Percentiles rank a stretch among this genome's conserved stretches.
Evolutionary conservation across 2,329 filamentous ascomycete species (phyloP).

Genomic region (Chaetoscypha palmicola): DNA sequence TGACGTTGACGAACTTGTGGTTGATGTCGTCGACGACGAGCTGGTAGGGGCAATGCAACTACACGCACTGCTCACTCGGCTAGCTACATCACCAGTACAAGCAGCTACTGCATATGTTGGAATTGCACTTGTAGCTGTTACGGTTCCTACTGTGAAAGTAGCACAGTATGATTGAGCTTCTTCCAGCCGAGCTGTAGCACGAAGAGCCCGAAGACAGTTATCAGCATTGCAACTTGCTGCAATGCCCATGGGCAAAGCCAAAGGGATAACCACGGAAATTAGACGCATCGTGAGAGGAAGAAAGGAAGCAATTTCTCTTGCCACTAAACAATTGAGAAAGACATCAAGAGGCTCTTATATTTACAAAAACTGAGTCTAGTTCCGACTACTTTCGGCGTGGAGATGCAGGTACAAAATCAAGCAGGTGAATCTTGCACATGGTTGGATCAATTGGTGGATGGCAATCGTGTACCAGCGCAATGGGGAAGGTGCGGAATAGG

Average conservation of each 20-base stretch:
- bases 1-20: background rate
- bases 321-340: background rate
- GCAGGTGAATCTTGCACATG: background rate
- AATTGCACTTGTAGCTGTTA: constrained; percentile 6
- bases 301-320: background rate
- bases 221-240: constrained; percentile 12
- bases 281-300: background rate
- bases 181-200: constrained; percentile 7
- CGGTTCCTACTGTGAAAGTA: constrained; percentile 9
- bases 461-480: background rate
- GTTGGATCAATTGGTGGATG: background rate
- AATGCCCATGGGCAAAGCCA: constrained; percentile 42
- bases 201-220: constrained; percentile 14
- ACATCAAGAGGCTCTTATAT: background rate
- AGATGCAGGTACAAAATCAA: background rate
- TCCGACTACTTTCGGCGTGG: background rate
- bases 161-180: constrained; percentile 13
- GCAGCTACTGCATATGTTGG: constrained; percentile 9
- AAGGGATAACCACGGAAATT: background rate
- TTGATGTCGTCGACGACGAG: background rate
- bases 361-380: too few species aligned
- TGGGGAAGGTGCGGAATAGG: background rate
- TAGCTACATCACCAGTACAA: constrained; percentile 13
- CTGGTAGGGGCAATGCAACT: constrained; percentile 9
- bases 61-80: constrained; percentile 15